Conservation (phyloP, 768 basidiomycete species). For the Mycena filopes region DNA sequence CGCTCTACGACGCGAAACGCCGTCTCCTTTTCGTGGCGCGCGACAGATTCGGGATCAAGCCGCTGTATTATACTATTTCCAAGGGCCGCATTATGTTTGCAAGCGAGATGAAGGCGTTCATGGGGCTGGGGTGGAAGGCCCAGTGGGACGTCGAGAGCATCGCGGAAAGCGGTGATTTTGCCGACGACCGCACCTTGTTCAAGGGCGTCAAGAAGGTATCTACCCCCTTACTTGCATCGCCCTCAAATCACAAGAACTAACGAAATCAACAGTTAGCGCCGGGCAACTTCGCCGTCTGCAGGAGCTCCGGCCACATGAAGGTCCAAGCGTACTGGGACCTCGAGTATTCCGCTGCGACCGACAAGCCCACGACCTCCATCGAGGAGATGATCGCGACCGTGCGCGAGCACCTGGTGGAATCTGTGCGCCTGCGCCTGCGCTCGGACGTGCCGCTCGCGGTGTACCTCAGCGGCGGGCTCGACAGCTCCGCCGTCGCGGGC, state of each 20-base stretch:
- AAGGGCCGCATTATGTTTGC: constrained; percentile 30
- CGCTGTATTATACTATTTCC: constrained; percentile 33
- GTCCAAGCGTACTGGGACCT: constrained; percentile 32
- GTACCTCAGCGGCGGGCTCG: constrained; percentile 34
- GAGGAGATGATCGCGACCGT: constrained; percentile 23
- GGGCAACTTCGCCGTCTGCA: constrained; percentile 9
- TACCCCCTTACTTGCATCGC: too few species aligned
- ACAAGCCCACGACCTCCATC: not conserved
- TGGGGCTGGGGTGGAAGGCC: constrained; percentile 32
- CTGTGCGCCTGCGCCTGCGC: constrained; percentile 28
- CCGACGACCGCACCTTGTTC: constrained; percentile 31
- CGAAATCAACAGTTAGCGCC: constrained; percentile 17
- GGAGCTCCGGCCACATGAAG: constrained; percentile 16
- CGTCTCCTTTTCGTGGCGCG: constrained; percentile 28
- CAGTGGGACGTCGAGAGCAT: constrained; percentile 34
- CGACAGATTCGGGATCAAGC: constrained; percentile 37
- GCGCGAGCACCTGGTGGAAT: constrained; percentile 18
- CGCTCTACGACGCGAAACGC: constrained; percentile 28
- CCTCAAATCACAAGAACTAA: too few species aligned
- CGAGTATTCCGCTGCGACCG: constrained; percentile 3
- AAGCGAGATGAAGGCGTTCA: constrained; percentile 35
- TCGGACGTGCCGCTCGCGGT: constrained; percentile 32
- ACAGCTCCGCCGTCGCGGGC: constrained; percentile 30
- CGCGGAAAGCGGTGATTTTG: constrained; percentile 13
- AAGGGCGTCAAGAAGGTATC: constrained; percentile 28